Evolutionary conservation across 371 early-diverging fungal species (phyloP).

Genomic region (Massospora cicadina): DNA sequence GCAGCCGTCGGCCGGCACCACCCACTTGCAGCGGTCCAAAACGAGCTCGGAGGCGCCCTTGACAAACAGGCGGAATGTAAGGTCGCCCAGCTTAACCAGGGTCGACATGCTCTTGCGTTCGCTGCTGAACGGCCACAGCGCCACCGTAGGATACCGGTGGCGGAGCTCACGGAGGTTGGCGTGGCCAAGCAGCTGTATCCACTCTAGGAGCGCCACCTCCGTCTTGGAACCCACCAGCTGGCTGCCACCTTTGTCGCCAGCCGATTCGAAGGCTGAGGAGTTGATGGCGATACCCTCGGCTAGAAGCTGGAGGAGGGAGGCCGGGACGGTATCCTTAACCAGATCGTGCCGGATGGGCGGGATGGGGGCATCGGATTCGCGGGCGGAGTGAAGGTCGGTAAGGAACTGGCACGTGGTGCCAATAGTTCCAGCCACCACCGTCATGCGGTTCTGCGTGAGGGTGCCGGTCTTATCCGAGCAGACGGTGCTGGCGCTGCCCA

Average conservation of each 20-base stretch:
- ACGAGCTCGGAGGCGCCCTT: conserved; percentile 84
- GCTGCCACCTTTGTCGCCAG: conserved; percentile 28
- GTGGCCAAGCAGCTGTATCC: conserved; percentile 23
- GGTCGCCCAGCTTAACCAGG: conserved; percentile 28
- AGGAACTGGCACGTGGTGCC: conserved; percentile 5
- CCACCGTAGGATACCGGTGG: conserved; percentile 25
- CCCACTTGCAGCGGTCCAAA: conserved; percentile 24
- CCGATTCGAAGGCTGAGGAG: conserved; percentile 57
- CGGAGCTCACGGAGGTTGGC: conserved; percentile 27
- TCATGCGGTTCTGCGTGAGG: conserved; percentile 76
- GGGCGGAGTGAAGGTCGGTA: not conserved
- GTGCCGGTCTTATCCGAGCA: conserved; percentile 89
- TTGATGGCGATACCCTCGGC: conserved; percentile 37
- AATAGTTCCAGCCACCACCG: conserved; percentile 49
- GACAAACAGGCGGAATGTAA: conserved; percentile 34
- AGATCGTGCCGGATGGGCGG: conserved; percentile 12
- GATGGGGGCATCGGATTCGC: conserved; percentile 16
- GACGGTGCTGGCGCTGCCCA: conserved; percentile 82
- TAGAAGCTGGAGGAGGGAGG: not conserved
- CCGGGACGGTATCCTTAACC: not conserved
- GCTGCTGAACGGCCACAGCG: conserved; percentile 61
- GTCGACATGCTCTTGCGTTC: conserved; percentile 77
- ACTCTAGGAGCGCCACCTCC: conserved; percentile 62
- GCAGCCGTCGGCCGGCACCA: not conserved
- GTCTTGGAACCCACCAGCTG: conserved; percentile 57